Percentiles rank a stretch among this genome's conserved stretches.
Conservation (phyloP, 73 alveolate species). For the Symbiodinium pilosum region DNA sequence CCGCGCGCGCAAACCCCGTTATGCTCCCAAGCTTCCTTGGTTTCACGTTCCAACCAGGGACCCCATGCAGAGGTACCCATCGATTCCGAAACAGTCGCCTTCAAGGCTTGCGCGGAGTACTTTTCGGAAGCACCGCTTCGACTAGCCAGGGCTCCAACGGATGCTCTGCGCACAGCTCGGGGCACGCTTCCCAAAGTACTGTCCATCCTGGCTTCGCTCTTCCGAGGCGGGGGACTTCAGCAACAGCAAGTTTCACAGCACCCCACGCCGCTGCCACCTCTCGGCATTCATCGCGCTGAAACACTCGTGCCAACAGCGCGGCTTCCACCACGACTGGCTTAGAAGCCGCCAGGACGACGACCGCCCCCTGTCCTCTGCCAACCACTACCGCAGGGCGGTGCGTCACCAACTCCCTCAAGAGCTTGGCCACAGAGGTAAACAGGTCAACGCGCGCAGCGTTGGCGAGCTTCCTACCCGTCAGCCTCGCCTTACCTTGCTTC, state of each 20-base stretch:
- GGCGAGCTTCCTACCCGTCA: neutral
- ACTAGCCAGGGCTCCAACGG: conserved; percentile 2
- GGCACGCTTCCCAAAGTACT: neutral
- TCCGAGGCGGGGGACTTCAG: neutral
- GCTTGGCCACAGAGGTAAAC: neutral
- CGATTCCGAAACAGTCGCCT: neutral
- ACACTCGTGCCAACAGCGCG: neutral
- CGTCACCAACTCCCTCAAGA: neutral
- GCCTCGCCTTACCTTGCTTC: neutral
- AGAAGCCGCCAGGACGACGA: neutral
- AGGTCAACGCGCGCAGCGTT: neutral
- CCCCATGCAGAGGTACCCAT: neutral
- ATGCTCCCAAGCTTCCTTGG: conserved; percentile 7
- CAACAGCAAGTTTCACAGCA: neutral
- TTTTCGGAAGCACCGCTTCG: neutral
- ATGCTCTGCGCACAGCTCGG: neutral
- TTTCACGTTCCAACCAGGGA: neutral
- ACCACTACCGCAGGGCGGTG: neutral
- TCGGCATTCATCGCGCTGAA: neutral
- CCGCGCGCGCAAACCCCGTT: conserved; percentile 33
- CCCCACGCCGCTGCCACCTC: conserved; percentile 11
- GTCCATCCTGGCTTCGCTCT: neutral
- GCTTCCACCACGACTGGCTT: conserved; percentile 10
- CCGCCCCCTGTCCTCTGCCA: conserved; percentile 13
- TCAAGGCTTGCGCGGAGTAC: no score